Evolutionary conservation across 257 asterid genomes (phyloP), one percentile per base, ranked within the genome.

Genomic region (Anisodus tanguticus): DNA sequence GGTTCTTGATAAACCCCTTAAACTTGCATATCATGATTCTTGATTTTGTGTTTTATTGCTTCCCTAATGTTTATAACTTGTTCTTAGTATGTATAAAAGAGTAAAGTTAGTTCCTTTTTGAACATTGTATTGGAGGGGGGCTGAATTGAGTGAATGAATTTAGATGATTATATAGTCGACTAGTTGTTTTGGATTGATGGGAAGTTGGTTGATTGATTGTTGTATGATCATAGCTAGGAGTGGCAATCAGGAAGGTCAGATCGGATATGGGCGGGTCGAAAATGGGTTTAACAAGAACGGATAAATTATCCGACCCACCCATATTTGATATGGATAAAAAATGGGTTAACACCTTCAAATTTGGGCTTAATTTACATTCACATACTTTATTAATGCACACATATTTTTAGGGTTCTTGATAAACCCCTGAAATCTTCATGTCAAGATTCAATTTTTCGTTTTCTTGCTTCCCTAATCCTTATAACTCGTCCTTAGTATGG

Each of bases 1-100:
- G 35, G 37, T 49, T 74, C 43, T 74, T 74, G 45, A 49, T 74
- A 10, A 49, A 74, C 60, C 62, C 80, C 54, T 74, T 43, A 69
- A 39, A 4, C 13, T 8, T 16, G 39, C 80, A 74, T 74, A 10
- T 22, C 22, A 49, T 19, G 41, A 22, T 74, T 74, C 62, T 72
- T 82, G 39, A 63, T 31, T 10, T 22, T 3, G 45, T 3, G 51
- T 12, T 3, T 68, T 39, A 9, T 68, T 68, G 22, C 4, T 68
- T 67, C 4, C 3, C 11, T 37, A 63, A 63, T 63, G 0, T 11
- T 26, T 37, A 37, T 67, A 67, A 49, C 55, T 49, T 9, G 55
- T 49, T 3, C 11, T 9, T 49, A 49, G 55, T 49, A 49, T 3
- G 39, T 9, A 19, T 62, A 62, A 19, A 11, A 41, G 12, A 10